A percentile compares a stretch with the other conserved stretches of the same genome.
Evolutionary conservation across 2,329 filamentous ascomycete genomes (phyloP).

Genomic region (Fusarium keratoplasticum): DNA sequence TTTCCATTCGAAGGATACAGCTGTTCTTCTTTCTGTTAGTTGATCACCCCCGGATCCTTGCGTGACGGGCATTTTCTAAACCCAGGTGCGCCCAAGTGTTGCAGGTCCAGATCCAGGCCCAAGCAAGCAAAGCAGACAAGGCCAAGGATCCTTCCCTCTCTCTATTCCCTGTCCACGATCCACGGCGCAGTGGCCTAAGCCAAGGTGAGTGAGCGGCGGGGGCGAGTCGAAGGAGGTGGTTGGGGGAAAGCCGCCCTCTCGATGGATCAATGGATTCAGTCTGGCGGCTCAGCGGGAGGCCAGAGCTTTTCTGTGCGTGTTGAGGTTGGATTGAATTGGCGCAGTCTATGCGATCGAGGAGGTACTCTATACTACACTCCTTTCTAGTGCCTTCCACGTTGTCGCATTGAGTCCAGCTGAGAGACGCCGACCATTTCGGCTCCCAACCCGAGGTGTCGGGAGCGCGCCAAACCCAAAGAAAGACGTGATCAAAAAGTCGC

Average conservation of each 20-base stretch:
- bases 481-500: conserved; percentile 3
- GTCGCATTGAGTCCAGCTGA: neutral
- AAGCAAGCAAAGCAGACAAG: neutral
- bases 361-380: neutral
- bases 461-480: neutral
- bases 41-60: conserved; percentile 19
- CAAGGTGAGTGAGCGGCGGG: neutral
- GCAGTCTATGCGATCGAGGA: neutral
- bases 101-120: conserved; percentile 9
- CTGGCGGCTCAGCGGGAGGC: conserved; percentile 36
- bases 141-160: neutral
- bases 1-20: neutral
- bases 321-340: neutral
- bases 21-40: conserved; percentile 7
- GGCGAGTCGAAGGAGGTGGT: conserved; percentile 14
- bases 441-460: neutral
- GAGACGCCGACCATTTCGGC: neutral
- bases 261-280: conserved; percentile 27
- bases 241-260: conserved; percentile 5
- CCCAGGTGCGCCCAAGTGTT: neutral
- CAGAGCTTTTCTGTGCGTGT: neutral
- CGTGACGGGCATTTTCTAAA: neutral
- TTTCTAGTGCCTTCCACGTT: neutral
- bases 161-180: conserved; percentile 32
- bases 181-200: conserved; percentile 26